Base-by-base conservation (phyloP, 2,329 filamentous ascomycete genomes). In the Cordyceps farinosa region DNA sequence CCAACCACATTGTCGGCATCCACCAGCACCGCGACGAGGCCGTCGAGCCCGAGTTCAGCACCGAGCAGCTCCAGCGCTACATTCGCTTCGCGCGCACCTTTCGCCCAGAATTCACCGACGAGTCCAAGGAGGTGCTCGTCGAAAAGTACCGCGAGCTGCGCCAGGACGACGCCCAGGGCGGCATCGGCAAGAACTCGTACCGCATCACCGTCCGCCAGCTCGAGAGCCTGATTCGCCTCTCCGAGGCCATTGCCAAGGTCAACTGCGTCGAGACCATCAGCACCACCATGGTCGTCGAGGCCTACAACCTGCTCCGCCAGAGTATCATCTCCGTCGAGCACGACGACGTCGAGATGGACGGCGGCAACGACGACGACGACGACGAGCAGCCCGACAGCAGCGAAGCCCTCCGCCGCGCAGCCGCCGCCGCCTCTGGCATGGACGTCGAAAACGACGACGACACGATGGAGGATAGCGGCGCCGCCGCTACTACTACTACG, bases 291-390 rank as follows among this genome's bases (percentile, higher is more conserved):
- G 95, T 99, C 17, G 84, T 90, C 47, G 95, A 99, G 77, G 95
- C 94, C 0, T 98, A 90, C 76, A 92, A 95, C 69, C 84, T 99
- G 10, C 85, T 99, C 13, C 84, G 92, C 48, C 93, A 97, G 77
- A 95, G 90, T 75, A 99, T 99, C 74, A 97, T 99, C 70, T 95
- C 90, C 1, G 95, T 99, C 32, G 95, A 99, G 77, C 95, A 98
- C 72, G 95, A 99, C 70, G 95, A 99, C 70, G 88, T 99, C 17
- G 94, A 98, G 72, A 89, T 99, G 65, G 92, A 97, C 60, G 92
- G 93, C 6, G 85, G 88, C 6, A 89, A 91, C 3, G 76, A 75
- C 13, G 70, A 70, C 6, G 85, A 88, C 6, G 89, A 91, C 3
- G 76, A 75, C 15, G 70, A 70, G 42, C 75, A 71, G n/a, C 75